Conservation (phyloP, 1,284 basidiomycete species). For the Porogramme epimiltina region DNA sequence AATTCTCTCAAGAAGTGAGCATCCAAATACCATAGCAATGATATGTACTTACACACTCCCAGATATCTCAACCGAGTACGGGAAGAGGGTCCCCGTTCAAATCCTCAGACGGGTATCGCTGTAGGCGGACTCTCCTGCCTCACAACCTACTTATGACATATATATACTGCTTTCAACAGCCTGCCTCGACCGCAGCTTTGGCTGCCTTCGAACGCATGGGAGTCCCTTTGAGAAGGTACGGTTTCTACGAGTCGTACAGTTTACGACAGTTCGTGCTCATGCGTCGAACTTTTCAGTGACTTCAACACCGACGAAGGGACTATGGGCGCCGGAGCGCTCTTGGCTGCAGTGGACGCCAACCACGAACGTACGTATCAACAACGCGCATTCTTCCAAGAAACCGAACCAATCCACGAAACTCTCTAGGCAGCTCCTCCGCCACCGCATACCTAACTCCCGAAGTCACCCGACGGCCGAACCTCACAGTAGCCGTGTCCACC, state of each 20-base stretch:
- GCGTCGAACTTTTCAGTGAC: constrained; percentile 24
- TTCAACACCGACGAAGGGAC: constrained; percentile 28
- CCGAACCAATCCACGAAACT: neutral
- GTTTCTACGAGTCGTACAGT: neutral
- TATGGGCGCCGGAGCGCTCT: constrained; percentile 29
- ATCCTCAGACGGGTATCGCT: too few relatives aligned
- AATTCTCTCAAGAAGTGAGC: constrained; percentile 34
- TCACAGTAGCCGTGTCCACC: constrained; percentile 39
- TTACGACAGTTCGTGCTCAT: neutral
- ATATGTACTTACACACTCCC: too few relatives aligned
- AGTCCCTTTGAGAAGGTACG: too few relatives aligned
- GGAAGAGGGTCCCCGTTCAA: too few relatives aligned
- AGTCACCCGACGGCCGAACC: constrained; percentile 39
- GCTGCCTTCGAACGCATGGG: too few relatives aligned
- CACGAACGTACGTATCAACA: constrained; percentile 32
- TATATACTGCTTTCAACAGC: too few relatives aligned
- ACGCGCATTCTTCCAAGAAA: neutral
- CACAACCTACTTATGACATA: too few relatives aligned
- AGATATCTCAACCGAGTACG: too few relatives aligned
- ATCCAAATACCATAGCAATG: too few relatives aligned
- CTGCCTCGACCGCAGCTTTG: too few relatives aligned
- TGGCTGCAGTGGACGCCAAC: constrained; percentile 32
- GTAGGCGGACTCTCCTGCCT: neutral
- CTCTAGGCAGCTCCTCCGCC: constrained; percentile 39
- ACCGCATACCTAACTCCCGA: constrained; percentile 39